Evolutionary conservation across 306 rosid species (phyloP).

Genomic region (Calophaca sinica): DNA sequence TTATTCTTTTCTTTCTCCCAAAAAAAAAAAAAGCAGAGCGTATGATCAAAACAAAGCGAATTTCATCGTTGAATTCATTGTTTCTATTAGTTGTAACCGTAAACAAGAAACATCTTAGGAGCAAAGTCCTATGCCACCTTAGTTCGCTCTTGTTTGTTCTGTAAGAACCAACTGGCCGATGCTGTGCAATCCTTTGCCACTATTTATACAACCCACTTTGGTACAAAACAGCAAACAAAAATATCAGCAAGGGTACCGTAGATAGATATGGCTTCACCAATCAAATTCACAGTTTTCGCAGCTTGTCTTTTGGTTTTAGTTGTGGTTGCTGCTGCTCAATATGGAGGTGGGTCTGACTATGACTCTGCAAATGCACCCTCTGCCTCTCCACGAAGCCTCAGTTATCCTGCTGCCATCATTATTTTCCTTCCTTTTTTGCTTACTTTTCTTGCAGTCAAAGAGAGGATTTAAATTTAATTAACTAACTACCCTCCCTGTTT

Average conservation of each 20-base stretch:
- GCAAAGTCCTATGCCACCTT: constrained; percentile 12
- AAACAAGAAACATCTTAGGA: constrained; percentile 37
- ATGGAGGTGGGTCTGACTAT: constrained; percentile 19
- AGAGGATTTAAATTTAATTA: constrained; percentile 35
- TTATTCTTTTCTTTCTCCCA: too few relatives aligned
- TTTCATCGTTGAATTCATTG: constrained; percentile 1
- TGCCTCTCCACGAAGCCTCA: constrained; percentile 41
- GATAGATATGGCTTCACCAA: constrained; percentile 46
- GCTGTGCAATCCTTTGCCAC: constrained; percentile 11
- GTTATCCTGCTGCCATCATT: constrained; percentile 48
- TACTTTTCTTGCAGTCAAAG: constrained; percentile 47
- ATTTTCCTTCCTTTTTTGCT: constrained; percentile 47
- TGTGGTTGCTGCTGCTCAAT: constrained; percentile 52
- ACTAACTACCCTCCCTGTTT: background rate
- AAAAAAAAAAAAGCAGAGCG: too few relatives aligned
- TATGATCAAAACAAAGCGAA: constrained; percentile 44
- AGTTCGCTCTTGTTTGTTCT: background rate
- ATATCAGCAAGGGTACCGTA: background rate
- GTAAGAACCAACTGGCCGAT: constrained; percentile 28
- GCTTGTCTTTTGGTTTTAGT: constrained; percentile 50
- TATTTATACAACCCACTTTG: constrained; percentile 38
- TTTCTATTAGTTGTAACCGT: background rate
- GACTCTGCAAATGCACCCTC: constrained; percentile 27
- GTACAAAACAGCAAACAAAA: constrained; percentile 15
- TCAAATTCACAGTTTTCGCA: constrained; percentile 40